These are phyloP conservation scores for Phytophthora pistaciae DNA, from an alignment of 352 stramenopile species.

Conservation along the genomic window DNA sequence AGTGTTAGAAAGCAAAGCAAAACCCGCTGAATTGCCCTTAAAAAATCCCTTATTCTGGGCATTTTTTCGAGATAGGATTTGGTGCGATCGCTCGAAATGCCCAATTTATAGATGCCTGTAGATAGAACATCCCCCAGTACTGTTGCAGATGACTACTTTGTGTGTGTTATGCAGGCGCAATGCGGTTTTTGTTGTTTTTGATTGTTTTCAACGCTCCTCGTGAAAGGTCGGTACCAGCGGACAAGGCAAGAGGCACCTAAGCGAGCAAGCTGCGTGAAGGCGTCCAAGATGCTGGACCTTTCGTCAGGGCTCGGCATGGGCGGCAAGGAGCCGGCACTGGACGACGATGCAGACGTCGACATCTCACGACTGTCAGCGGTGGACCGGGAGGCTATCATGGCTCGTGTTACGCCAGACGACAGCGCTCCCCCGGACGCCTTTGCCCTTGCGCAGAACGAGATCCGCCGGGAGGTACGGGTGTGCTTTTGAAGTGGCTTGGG, in stretches of 20 bases:
- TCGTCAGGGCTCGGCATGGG: constrained; percentile 44
- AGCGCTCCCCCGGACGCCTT: constrained; percentile 73
- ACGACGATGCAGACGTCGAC: constrained; percentile 81
- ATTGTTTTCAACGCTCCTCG: not conserved
- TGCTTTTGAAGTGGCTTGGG: not conserved
- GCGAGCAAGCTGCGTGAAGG: constrained; percentile 3
- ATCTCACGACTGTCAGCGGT: constrained; percentile 57
- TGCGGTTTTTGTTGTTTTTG: too few species aligned
- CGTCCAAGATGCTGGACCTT: constrained; percentile 45
- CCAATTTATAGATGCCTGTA: too few species aligned
- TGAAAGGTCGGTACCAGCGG: constrained; percentile 24
- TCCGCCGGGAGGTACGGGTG: constrained; percentile 74
- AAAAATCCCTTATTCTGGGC: too few species aligned
- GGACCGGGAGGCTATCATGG: constrained; percentile 79
- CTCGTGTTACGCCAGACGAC: constrained; percentile 73
- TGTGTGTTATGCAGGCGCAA: too few species aligned
- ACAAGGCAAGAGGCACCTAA: constrained; percentile 2
- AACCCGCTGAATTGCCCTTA: too few species aligned
- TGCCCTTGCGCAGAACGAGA: constrained; percentile 79
- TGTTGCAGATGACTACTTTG: too few species aligned
- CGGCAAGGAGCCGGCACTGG: constrained; percentile 53
- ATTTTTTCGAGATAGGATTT: too few species aligned
- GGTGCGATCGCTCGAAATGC: too few species aligned
- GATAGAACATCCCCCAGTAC: too few species aligned
- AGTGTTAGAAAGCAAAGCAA: too few species aligned